Percentiles rank a stretch among this genome's conserved stretches.
Conservation (phyloP, 2,329 filamentous ascomycete genomes). For the Saccharata proteae region DNA sequence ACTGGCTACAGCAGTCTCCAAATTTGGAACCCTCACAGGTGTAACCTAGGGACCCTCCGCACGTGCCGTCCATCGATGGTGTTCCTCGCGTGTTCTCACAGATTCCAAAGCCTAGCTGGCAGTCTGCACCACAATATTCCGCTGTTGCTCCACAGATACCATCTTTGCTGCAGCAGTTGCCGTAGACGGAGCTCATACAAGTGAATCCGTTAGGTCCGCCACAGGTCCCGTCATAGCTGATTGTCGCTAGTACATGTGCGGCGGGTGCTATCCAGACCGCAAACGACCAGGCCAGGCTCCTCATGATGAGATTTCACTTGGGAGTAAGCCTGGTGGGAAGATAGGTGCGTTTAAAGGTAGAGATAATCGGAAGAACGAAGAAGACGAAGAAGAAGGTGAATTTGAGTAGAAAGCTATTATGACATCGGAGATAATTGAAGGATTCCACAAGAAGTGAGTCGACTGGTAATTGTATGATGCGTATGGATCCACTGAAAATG, state of each 20-base stretch:
- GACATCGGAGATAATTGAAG: too few relatives aligned
- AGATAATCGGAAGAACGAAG: too few relatives aligned
- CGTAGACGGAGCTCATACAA: slow-evolving; percentile 13
- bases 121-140: slow-evolving; percentile 14
- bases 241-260: slow-evolving; percentile 5
- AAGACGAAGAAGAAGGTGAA: too few relatives aligned
- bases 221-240: slow-evolving; percentile 14
- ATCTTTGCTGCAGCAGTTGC: slow-evolving; percentile 13
- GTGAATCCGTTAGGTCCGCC: slow-evolving; percentile 12
- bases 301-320: too few relatives aligned
- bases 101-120: slow-evolving; percentile 13
- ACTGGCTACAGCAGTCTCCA: slow-evolving; percentile 16
- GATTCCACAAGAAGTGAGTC: too few relatives aligned
- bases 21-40: slow-evolving; percentile 13
- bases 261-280: too few relatives aligned
- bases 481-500: too few relatives aligned
- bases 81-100: slow-evolving; percentile 10
- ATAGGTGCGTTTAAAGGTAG: too few relatives aligned
- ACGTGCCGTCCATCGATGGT: slow-evolving; percentile 9
- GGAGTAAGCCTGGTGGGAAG: too few relatives aligned
- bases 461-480: too few relatives aligned
- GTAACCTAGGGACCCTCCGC: slow-evolving; percentile 14
- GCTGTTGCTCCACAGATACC: slow-evolving; percentile 12
- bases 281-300: too few relatives aligned
- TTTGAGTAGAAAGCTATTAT: too few relatives aligned